A percentile compares a stretch with the other conserved stretches of the same genome.
Conservation (phyloP, 169 alveolate genomes). For the Plasmodium gallinaceum region DNA sequence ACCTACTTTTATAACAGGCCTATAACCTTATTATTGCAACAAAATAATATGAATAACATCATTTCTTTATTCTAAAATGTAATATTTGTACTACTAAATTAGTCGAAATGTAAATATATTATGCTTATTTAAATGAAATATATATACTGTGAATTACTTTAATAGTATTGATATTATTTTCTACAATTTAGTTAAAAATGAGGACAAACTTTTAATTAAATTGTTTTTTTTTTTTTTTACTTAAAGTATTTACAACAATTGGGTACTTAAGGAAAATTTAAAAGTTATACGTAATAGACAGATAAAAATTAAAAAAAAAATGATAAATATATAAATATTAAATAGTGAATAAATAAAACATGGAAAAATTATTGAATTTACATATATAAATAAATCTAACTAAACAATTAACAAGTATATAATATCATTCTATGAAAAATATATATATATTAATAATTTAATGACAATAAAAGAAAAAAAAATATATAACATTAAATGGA, state of each 20-base stretch:
- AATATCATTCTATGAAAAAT: constrained; percentile 16
- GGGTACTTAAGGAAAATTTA: constrained; percentile 2
- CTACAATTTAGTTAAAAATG: background rate
- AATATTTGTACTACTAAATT: too few species aligned
- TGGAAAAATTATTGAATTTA: constrained; percentile 8
- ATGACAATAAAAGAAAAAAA: constrained; percentile 6
- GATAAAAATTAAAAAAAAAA: constrained; percentile 17
- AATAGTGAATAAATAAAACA: background rate
- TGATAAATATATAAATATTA: constrained; percentile 12
- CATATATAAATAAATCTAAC: constrained; percentile 6
- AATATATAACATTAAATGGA: background rate
- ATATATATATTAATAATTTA: background rate
- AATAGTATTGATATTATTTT: background rate
- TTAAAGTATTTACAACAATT: background rate
- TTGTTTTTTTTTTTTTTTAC: background rate
- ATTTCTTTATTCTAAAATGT: too few species aligned
- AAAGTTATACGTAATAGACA: constrained; percentile 15
- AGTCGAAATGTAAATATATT: too few species aligned
- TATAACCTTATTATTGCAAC: too few species aligned
- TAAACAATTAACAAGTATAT: constrained; percentile 36
- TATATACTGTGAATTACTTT: background rate
- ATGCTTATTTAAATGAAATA: too few species aligned
- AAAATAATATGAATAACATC: too few species aligned
- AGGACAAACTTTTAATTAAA: background rate
- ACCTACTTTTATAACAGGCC: too few species aligned